These are phyloP conservation scores for Candida verbasci DNA, from an alignment of 805 yeast genomes.

Conservation along the genomic window DNA sequence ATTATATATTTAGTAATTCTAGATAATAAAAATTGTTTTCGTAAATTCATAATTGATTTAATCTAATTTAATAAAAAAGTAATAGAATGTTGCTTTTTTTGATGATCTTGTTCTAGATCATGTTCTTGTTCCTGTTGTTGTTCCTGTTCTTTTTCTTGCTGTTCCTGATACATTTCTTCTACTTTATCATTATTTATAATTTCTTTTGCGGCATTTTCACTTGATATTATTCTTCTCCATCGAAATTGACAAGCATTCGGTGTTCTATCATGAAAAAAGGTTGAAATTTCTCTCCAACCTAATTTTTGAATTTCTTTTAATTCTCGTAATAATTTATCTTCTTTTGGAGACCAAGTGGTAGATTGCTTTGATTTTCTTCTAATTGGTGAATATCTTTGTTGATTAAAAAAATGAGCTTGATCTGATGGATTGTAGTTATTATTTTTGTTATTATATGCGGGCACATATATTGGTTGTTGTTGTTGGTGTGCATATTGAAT, in stretches of 20 bases:
- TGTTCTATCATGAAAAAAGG: conserved; percentile 73
- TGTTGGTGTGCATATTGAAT: background rate
- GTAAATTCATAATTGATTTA: no score
- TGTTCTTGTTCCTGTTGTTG: no score
- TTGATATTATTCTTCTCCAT: conserved; percentile 65
- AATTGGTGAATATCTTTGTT: background rate
- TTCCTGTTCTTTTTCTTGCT: no score
- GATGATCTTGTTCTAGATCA: no score
- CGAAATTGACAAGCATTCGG: conserved; percentile 88
- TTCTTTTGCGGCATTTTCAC: conserved; percentile 15
- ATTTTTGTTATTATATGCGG: background rate
- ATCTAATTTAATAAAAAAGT: conserved; percentile 22
- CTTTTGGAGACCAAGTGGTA: conserved; percentile 73
- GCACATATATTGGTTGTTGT: background rate
- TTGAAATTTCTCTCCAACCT: conserved; percentile 87
- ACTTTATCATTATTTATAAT: conserved; percentile 8
- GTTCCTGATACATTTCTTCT: no score
- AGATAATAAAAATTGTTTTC: no score
- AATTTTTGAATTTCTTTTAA: conserved; percentile 77
- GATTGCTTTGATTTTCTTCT: conserved; percentile 26
- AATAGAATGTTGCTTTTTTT: no score
- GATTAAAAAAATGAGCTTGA: no score
- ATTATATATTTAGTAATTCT: no score
- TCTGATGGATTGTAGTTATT: background rate
- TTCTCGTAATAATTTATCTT: conserved; percentile 66